Percentiles rank a stretch among this genome's conserved stretches.
phyloP scores from a whole-genome alignment of 179 eudicot genomes.

The Drosera spatulata region DNA sequence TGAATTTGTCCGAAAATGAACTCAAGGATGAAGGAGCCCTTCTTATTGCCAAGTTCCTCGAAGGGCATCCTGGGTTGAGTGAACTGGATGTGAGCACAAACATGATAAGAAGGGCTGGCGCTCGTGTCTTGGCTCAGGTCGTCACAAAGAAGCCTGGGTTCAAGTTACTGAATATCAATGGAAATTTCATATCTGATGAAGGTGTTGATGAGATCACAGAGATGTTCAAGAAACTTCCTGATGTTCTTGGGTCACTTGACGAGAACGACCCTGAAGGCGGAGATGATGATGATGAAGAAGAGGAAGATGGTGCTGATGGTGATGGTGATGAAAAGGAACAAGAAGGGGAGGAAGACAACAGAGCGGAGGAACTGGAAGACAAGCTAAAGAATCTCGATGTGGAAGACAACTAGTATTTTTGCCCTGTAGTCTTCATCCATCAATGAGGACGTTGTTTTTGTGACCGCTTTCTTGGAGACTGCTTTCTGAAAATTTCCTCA shows the following conservation, averaged over 20 bases:
- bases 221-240: conserved; percentile 40
- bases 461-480: too few relatives aligned
- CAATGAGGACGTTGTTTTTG: too few relatives aligned
- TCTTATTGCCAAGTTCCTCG: conserved; percentile 30
- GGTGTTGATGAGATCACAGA: conserved; percentile 50
- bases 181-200: conserved; percentile 50
- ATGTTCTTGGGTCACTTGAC: conserved; percentile 47
- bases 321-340: too few relatives aligned
- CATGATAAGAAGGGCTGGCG: conserved; percentile 39
- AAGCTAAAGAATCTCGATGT: conserved; percentile 46
- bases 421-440: too few relatives aligned
- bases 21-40: conserved; percentile 57
- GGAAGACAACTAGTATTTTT: conserved; percentile 2
- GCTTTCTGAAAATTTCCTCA: too few relatives aligned
- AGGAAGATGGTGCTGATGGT: conserved; percentile 11
- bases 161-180: conserved; percentile 39
- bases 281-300: conserved; percentile 26
- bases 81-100: conserved; percentile 57
- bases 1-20: conserved; percentile 55
- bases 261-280: conserved; percentile 67
- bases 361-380: conserved; percentile 29
- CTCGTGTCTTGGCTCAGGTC: conserved; percentile 37
- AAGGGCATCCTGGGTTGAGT: conserved; percentile 23
- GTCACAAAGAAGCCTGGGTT: conserved; percentile 39
- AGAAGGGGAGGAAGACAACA: conserved; percentile 14